Base-by-base conservation (phyloP, 1,284 basidiomycete species). In the Melanopsichium pennsylvanicum region DNA sequence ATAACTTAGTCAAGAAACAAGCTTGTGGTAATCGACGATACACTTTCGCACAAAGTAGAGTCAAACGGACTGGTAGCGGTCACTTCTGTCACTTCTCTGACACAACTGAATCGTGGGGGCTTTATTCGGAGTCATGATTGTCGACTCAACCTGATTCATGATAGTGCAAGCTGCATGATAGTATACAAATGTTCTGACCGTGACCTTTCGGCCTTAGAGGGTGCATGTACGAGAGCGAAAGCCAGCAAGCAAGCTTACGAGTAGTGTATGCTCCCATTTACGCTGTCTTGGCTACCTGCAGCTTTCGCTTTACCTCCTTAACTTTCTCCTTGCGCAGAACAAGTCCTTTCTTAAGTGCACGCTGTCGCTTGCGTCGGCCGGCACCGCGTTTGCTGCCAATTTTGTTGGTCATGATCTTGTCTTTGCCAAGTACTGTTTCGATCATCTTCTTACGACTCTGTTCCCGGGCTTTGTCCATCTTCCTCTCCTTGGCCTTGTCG, bases 401-500 rank as follows among this genome's bases (percentile, higher is more conserved):
- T 44, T 64, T 50, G 50, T 63, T 70, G 47, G 67, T 54, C 40
- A 60, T 49, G 36, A 76, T 56, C 37, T 57, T 58, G 29, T 71
- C 72, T 48, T 72, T 74, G 25, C 74, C 70, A 19, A 60, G 63
- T 2, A 66, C 58, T 16, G 58, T 47, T 39, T 77, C 47, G 15
- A 77, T 37, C 19, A 74, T 52, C 55, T 79, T 76, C 40, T 72
- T 74, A 38, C 69, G 67, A 21, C 64, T 69, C 22, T 59, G 59
- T 35, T 69, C 62, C 16, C 60, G 54, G 10, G 57, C 37, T 44
- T 80, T 76, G 33, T 79, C 74, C 36, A 67, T 69, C 43, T 74
- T 67, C 16, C 76, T 56, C 61, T 80, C 78, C 45, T 77, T 79
- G 38, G 77, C 77, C 58, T 78, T 78, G 59, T 79, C 75, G 29